phyloP scores from a whole-genome alignment of 2,329 filamentous ascomycete genomes.

The Sclerotinia nivalis region DNA sequence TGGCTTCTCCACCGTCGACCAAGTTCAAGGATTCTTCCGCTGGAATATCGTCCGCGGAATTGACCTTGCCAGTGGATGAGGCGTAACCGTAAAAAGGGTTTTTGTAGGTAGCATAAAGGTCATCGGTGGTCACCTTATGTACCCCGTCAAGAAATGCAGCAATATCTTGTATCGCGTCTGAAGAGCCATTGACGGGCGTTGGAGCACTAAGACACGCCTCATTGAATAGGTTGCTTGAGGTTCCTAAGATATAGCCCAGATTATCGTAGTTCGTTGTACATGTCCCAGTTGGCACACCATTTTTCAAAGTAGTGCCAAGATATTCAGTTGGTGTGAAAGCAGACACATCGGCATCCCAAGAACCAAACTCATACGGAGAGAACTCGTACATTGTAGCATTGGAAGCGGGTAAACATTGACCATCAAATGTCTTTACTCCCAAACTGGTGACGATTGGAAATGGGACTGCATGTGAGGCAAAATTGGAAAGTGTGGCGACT shows the following conservation, averaged over 20 bases:
- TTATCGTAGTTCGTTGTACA: slow-evolving; percentile 52
- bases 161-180: slow-evolving; percentile 31
- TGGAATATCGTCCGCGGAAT: slow-evolving; percentile 40
- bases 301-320: slow-evolving; percentile 58
- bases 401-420: slow-evolving; percentile 42
- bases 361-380: slow-evolving; percentile 65
- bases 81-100: slow-evolving; percentile 60
- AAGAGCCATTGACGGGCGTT: slow-evolving; percentile 27
- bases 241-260: slow-evolving; percentile 50
- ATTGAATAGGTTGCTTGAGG: slow-evolving; percentile 47
- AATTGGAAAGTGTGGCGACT: slow-evolving; percentile 43
- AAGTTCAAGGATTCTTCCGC: slow-evolving; percentile 43
- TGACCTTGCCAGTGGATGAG: slow-evolving; percentile 32
- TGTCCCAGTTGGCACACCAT: slow-evolving; percentile 47
- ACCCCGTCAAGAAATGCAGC: slow-evolving; percentile 39
- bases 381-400: slow-evolving; percentile 67
- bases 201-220: slow-evolving; percentile 28
- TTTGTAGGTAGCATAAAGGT: slow-evolving; percentile 51
- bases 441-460: slow-evolving; percentile 49
- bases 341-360: slow-evolving; percentile 59
- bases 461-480: slow-evolving; percentile 45
- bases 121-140: slow-evolving; percentile 39
- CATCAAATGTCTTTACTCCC: slow-evolving; percentile 42
- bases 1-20: slow-evolving; percentile 49
- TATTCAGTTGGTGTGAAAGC: slow-evolving; percentile 62